Evolutionary conservation across 257 asterid species (phyloP), one percentile per base, ranked within the genome.

Genomic region (Verbena officinalis): DNA sequence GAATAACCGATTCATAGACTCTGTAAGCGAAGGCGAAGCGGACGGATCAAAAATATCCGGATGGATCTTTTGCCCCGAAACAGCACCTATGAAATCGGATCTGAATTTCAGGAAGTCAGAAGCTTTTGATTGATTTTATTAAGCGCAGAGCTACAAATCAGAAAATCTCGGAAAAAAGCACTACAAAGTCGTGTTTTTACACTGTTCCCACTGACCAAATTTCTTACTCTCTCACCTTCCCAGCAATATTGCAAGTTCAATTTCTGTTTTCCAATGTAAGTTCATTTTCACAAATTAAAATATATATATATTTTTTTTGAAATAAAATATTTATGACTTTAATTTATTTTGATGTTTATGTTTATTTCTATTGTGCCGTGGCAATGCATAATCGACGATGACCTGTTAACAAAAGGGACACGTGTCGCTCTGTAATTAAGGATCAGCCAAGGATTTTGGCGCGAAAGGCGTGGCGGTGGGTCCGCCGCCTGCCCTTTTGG

Each of bases 381-480:
- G 40, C 40, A 36, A 3, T 3, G 4, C 36, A 30, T 30, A 30
- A 30, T 2, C 36, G 7, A 2, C n/a, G 4, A 30, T 30, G 3
- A 30, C 36, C 4, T 30, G 36, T 2, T 30, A 30, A 7, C 36
- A 30, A 7, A 30, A 7, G 36, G 17, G n/a, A 60, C 67, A 38
- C 56, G 74, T 68, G 71, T 36, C 59, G 36, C 2, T 9, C 5
- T 3, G n/a, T 14, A 62, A 43, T 3, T 4, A 27, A 42, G 63
- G 14, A 50, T 39, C 58, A 52, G 3, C 39, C 34, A 17, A 7
- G 4, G 5, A 31, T 7, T 19, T 71, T 46, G 77, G 76, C 77
- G 77, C 73, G 76, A 70, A 34, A 3, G 5, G 55, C 4, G 9
- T n/a, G 59, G 78, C 52, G 55, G 65, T 53, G 66, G 70, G 70